A percentile compares a stretch with the other conserved stretches of the same genome.
Conservation (phyloP, 768 basidiomycete species). For the Leccinum subgranulosum region DNA sequence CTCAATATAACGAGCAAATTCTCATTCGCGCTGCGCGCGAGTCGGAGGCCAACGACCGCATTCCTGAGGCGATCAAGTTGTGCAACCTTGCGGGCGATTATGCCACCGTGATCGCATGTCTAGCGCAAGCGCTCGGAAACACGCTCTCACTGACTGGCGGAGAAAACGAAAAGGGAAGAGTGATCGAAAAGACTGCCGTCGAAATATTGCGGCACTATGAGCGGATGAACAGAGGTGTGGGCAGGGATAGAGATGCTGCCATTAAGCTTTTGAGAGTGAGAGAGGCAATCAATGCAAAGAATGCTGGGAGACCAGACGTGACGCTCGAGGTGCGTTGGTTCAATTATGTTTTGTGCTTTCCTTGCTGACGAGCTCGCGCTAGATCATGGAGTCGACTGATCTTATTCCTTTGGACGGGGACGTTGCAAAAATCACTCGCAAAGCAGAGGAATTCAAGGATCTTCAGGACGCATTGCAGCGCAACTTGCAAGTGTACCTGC, state of each 20-base stretch:
- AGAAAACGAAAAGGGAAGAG: conserved; percentile 56
- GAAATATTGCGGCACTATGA: conserved; percentile 82
- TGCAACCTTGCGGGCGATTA: conserved; percentile 95
- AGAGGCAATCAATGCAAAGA: conserved; percentile 76
- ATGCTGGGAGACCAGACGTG: conserved; percentile 65
- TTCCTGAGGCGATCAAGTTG: conserved; percentile 89
- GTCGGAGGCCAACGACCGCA: conserved; percentile 79
- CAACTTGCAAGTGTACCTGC: conserved; percentile 85
- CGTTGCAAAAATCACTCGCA: conserved; percentile 76
- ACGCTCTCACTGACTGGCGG: conserved; percentile 62
- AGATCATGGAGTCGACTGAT: conserved; percentile 87
- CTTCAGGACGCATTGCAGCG: conserved; percentile 83
- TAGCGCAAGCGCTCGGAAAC: conserved; percentile 84
- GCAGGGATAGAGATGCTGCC: conserved; percentile 71
- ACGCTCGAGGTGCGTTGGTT: conserved; percentile 69
- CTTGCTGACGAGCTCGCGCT: background rate
- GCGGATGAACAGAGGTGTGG: conserved; percentile 68
- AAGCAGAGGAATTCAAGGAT: conserved; percentile 87
- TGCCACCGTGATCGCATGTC: conserved; percentile 79
- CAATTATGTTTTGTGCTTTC: background rate
- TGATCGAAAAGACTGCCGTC: conserved; percentile 69
- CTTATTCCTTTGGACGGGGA: conserved; percentile 87
- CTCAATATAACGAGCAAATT: conserved; percentile 77
- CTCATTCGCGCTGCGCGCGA: conserved; percentile 79
- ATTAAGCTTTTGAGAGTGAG: conserved; percentile 74